Conservation (phyloP, 2,329 filamentous ascomycete species). For the Calonectria naviculata region DNA sequence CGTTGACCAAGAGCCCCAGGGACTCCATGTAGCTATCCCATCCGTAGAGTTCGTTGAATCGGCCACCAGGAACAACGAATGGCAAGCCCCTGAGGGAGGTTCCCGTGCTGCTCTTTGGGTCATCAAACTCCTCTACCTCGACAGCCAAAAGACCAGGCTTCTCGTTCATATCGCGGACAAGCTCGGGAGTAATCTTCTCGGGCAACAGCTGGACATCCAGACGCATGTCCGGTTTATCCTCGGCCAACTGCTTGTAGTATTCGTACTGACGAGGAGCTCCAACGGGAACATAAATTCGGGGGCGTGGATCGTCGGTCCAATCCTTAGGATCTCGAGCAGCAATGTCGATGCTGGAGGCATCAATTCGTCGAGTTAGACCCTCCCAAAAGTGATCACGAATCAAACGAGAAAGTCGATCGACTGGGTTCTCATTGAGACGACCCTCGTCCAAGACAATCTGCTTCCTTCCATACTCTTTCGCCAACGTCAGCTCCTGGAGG, state of each 20-base stretch:
- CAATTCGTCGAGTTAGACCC: slow-evolving; percentile 88
- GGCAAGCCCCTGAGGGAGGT: slow-evolving; percentile 83
- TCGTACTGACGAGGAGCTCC: slow-evolving; percentile 89
- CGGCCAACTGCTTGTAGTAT: slow-evolving; percentile 87
- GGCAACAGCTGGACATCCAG: slow-evolving; percentile 87
- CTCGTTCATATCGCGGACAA: slow-evolving; percentile 84
- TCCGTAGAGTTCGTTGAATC: slow-evolving; percentile 98
- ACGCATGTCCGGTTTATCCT: slow-evolving; percentile 82
- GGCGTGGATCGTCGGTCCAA: slow-evolving; percentile 89
- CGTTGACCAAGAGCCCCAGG: slow-evolving; percentile 86
- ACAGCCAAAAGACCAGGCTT: slow-evolving; percentile 91
- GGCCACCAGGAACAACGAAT: slow-evolving; percentile 96
- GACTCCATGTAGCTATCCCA: slow-evolving; percentile 99
- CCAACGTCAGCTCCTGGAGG: slow-evolving; percentile 92
- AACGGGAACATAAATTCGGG: slow-evolving; percentile 89
- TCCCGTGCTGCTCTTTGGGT: slow-evolving; percentile 69
- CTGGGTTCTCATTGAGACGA: slow-evolving; percentile 93
- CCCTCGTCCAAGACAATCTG: slow-evolving; percentile 92
- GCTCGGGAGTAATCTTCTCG: slow-evolving; percentile 81
- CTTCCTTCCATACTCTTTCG: slow-evolving; percentile 89
- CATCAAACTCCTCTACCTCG: slow-evolving; percentile 81
- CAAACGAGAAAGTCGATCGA: slow-evolving; percentile 85
- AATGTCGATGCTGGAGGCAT: slow-evolving; percentile 86
- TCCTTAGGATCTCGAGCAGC: slow-evolving; percentile 94
- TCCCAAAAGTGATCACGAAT: slow-evolving; percentile 95